These are phyloP conservation scores for Mucor plumbeus DNA, from an alignment of 371 early-diverging fungal genomes.

Conservation along the genomic window DNA sequence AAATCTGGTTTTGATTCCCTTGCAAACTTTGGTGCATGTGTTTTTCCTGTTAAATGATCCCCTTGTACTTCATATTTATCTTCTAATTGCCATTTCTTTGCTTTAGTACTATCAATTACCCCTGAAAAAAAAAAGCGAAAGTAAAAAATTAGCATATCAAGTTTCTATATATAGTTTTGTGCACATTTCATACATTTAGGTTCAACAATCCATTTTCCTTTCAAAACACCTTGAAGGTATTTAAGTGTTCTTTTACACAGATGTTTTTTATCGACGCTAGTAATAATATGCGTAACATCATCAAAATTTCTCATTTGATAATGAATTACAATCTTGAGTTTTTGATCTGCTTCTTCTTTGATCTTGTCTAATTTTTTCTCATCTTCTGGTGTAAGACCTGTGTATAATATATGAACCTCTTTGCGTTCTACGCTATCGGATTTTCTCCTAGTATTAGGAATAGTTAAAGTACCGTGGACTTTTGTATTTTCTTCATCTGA, in stretches of 20 bases:
- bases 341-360: constrained; percentile 16
- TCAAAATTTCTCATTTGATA: constrained; percentile 27
- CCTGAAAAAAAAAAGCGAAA: constrained; percentile 29
- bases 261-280: constrained; percentile 33
- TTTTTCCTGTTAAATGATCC: constrained; percentile 34
- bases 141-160: neutral
- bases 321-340: constrained; percentile 25
- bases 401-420: constrained; percentile 21
- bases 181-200: constrained; percentile 30
- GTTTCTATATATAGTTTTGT: neutral
- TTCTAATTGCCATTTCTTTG: constrained; percentile 39
- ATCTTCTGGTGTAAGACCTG: constrained; percentile 21
- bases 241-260: constrained; percentile 43
- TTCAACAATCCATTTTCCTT: constrained; percentile 49
- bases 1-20: constrained; percentile 13
- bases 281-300: constrained; percentile 41
- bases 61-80: constrained; percentile 42
- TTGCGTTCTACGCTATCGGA: neutral
- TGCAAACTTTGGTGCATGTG: constrained; percentile 35
- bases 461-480: neutral
- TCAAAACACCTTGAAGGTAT: constrained; percentile 39
- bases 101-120: constrained; percentile 35
- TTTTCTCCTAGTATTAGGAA: neutral
- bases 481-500: neutral
- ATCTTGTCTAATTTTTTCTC: constrained; percentile 19